Conservation (phyloP, 192 early-diverging fungal species). For the Rhizophlyctis rosea region DNA sequence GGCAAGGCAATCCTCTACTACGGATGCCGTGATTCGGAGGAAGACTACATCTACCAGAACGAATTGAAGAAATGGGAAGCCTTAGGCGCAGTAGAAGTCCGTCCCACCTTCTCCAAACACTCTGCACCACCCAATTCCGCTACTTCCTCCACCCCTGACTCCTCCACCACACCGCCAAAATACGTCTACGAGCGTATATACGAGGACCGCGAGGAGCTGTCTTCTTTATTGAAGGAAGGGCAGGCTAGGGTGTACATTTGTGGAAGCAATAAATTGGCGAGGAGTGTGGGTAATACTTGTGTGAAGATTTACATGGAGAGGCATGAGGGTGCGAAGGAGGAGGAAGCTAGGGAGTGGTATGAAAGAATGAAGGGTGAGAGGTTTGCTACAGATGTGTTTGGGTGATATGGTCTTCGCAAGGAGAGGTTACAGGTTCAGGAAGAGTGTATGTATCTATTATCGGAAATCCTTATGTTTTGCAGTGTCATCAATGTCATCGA, state of each 20-base stretch:
- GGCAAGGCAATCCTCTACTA: too few species aligned
- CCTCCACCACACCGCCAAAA: background rate
- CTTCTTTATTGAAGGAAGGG: too few species aligned
- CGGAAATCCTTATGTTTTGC: too few species aligned
- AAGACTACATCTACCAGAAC: background rate
- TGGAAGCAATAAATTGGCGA: background rate
- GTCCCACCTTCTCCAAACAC: background rate
- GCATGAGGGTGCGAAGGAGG: background rate
- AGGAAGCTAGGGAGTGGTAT: conserved; percentile 3
- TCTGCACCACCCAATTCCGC: too few species aligned
- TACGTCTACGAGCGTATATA: conserved; percentile 4
- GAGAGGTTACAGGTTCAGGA: too few species aligned
- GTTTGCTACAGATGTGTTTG: conserved; percentile 1
- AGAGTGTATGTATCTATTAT: too few species aligned
- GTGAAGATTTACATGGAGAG: conserved; percentile 1
- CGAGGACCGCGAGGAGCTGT: conserved; percentile 5
- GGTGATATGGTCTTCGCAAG: too few species aligned
- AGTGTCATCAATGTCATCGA: too few species aligned
- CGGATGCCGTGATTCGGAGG: too few species aligned
- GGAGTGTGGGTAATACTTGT: background rate
- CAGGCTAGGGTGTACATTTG: conserved; percentile 1
- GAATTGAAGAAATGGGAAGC: conserved; percentile 1
- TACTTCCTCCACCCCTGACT: background rate
- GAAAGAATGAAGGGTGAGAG: background rate
- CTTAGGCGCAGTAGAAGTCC: background rate